Evolutionary conservation across 192 early-diverging fungal genomes (phyloP).

Genomic region (Backusella psychrophila): DNA sequence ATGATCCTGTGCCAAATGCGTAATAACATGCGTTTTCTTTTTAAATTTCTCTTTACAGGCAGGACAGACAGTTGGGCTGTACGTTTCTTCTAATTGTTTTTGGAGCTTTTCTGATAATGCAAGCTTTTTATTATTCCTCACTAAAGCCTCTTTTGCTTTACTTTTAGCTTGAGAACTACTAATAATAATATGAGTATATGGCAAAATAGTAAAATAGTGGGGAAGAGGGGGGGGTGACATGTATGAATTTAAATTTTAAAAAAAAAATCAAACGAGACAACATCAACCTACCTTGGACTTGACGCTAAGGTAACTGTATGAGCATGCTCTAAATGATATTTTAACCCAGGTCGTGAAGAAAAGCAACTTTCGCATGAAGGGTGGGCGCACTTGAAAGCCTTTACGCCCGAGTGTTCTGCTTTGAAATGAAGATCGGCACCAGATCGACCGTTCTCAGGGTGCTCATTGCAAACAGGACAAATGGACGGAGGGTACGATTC

Average conservation of each 20-base stretch:
- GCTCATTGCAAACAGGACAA: conserved; percentile 11
- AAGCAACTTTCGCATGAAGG: background rate
- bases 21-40: conserved; percentile 30
- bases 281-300: background rate
- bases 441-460: background rate
- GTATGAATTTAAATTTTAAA: too few relatives aligned
- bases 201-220: background rate
- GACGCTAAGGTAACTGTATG: conserved; percentile 12
- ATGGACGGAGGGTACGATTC: conserved; percentile 13
- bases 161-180: background rate
- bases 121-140: background rate
- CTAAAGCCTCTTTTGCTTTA: background rate
- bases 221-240: background rate
- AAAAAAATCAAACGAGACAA: too few relatives aligned
- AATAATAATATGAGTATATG: background rate
- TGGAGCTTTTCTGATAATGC: background rate
- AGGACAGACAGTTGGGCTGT: conserved; percentile 27
- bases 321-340: conserved; percentile 24
- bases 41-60: conserved; percentile 24
- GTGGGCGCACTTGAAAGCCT: conserved; percentile 16
- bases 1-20: conserved; percentile 25
- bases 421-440: conserved; percentile 16
- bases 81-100: conserved; percentile 11
- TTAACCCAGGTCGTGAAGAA: conserved; percentile 11
- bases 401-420: conserved; percentile 3